phyloP scores from a whole-genome alignment of 1,139 yeast genomes.

The Pichia terricola region DNA sequence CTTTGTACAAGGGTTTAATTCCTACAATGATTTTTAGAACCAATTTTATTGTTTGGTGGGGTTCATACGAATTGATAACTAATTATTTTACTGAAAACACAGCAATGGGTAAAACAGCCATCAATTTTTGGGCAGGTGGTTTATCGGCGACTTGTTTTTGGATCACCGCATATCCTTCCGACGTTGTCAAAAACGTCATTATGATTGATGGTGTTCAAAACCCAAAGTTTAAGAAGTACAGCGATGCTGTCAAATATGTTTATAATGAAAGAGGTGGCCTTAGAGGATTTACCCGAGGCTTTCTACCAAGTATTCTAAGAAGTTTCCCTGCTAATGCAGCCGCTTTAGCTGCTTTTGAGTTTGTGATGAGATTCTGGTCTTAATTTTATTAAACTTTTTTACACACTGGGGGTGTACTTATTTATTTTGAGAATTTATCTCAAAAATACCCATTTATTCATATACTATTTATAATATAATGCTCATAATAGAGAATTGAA shows the following conservation, averaged over 20 bases:
- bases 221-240: slow-evolving; percentile 66
- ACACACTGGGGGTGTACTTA: too few relatives aligned
- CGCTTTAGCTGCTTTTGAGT: slow-evolving; percentile 84
- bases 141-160: slow-evolving; percentile 78
- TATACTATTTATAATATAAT: too few relatives aligned
- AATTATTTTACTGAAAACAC: slow-evolving; percentile 59
- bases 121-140: slow-evolving; percentile 91
- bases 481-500: too few relatives aligned
- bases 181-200: slow-evolving; percentile 79
- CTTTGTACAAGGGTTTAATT: slow-evolving; percentile 70
- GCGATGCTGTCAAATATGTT: slow-evolving; percentile 61
- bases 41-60: slow-evolving; percentile 91
- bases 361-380: slow-evolving; percentile 48
- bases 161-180: slow-evolving; percentile 85
- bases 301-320: slow-evolving; percentile 63
- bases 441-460: too few relatives aligned
- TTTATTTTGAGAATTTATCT: too few relatives aligned
- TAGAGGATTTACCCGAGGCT: slow-evolving; percentile 69
- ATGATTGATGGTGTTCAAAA: slow-evolving; percentile 69
- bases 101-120: slow-evolving; percentile 50
- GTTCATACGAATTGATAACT: slow-evolving; percentile 75
- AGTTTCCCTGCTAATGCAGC: slow-evolving; percentile 91
- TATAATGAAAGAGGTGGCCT: slow-evolving; percentile 50
- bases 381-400: slow-evolving; percentile 16
- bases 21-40: slow-evolving; percentile 85